Conservation (phyloP, 2,329 filamentous ascomycete species). For the Penicillium janthinellum region DNA sequence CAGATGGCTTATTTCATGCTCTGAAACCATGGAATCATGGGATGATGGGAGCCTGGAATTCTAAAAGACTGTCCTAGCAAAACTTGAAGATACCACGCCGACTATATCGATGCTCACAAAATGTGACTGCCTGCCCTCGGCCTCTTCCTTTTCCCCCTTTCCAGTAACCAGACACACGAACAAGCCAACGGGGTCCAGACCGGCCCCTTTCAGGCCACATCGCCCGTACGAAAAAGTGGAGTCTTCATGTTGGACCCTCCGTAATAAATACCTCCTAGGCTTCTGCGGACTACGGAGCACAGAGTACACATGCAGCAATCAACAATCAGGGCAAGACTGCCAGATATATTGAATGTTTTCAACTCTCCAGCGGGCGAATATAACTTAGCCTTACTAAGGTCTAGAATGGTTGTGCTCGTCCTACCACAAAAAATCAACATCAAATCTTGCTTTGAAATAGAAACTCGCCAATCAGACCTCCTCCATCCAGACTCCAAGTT, state of each 20-base stretch:
- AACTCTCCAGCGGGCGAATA: no score
- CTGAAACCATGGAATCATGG: neutral
- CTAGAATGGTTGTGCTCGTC: neutral
- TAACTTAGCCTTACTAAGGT: neutral
- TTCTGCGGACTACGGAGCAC: no score
- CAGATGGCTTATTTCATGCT: neutral
- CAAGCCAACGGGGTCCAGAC: conserved; percentile 8
- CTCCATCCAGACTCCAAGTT: neutral
- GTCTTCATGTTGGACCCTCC: conserved; percentile 6
- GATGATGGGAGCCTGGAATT: neutral
- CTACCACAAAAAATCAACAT: neutral
- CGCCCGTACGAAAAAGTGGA: conserved; percentile 14
- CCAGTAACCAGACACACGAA: conserved; percentile 20
- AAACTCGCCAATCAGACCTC: neutral
- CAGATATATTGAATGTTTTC: no score
- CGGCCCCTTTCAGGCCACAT: conserved; percentile 19
- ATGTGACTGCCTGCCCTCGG: neutral
- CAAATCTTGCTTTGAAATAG: neutral
- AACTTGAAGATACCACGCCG: neutral
- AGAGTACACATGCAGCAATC: no score
- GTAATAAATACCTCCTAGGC: no score
- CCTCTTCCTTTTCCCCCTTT: neutral
- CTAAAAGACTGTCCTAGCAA: neutral
- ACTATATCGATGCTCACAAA: neutral
- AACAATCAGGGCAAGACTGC: no score